Evolutionary conservation across 306 rosid genomes (phyloP).

Genomic region (Medicago ruthenica): DNA sequence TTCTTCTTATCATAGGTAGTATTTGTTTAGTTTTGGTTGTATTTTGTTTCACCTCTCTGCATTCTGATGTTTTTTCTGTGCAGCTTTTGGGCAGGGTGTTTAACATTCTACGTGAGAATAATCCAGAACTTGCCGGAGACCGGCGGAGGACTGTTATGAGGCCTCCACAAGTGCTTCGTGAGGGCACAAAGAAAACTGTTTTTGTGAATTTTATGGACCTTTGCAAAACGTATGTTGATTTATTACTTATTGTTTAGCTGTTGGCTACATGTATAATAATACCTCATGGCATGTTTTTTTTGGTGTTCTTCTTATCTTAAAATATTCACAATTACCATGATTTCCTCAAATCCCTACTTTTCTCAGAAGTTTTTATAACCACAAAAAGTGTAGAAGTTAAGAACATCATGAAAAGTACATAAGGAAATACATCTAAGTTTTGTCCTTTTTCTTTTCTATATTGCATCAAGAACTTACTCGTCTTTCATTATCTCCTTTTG

Average conservation of each 20-base stretch:
- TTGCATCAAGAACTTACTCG: neutral
- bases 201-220: constrained; percentile 93
- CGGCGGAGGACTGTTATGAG: constrained; percentile 92
- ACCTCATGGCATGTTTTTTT: neutral
- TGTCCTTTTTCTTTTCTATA: neutral
- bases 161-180: constrained; percentile 98
- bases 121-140: constrained; percentile 94
- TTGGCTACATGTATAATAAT: neutral
- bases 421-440: too few relatives aligned
- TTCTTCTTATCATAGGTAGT: constrained; percentile 6
- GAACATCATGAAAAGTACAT: too few relatives aligned
- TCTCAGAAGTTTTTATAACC: too few relatives aligned
- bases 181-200: constrained; percentile 95
- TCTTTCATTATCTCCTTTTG: neutral
- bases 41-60: neutral
- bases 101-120: constrained; percentile 86
- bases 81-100: constrained; percentile 93
- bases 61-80: constrained; percentile 33
- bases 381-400: too few relatives aligned
- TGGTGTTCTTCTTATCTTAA: too few relatives aligned
- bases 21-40: constrained; percentile 1
- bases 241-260: neutral
- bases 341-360: too few relatives aligned
- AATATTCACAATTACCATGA: too few relatives aligned
- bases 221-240: constrained; percentile 71